These are phyloP conservation scores for Boletus speciosus DNA, from an alignment of 768 basidiomycete species.

Conservation along the genomic window DNA sequence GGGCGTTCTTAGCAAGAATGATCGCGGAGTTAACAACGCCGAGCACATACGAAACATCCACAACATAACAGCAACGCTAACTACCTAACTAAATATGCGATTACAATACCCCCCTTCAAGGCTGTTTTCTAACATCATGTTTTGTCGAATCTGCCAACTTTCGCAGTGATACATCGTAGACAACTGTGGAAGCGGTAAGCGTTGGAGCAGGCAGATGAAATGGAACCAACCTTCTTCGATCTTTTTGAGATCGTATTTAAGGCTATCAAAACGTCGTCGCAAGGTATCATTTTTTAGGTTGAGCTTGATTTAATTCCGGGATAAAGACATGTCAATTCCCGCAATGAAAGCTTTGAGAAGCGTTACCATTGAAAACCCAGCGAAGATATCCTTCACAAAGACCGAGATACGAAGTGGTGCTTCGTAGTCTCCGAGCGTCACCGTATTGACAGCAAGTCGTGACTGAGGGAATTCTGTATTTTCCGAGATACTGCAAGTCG, in stretches of 20 bases:
- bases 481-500: background rate
- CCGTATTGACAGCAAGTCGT: conserved; percentile 73
- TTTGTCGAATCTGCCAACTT: conserved; percentile 45
- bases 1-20: conserved; percentile 9
- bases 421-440: conserved; percentile 79
- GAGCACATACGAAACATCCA: background rate
- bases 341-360: background rate
- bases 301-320: conserved; percentile 42
- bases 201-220: background rate
- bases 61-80: background rate
- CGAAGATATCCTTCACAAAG: conserved; percentile 78
- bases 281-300: conserved; percentile 80
- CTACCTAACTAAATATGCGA: background rate
- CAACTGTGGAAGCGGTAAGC: conserved; percentile 45
- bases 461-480: conserved; percentile 46
- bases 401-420: conserved; percentile 72
- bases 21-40: conserved; percentile 21
- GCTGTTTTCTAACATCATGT: background rate
- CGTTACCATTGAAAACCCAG: conserved; percentile 78
- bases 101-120: background rate
- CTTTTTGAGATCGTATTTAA: conserved; percentile 86
- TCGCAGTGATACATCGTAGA: conserved; percentile 80
- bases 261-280: conserved; percentile 72
- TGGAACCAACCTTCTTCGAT: conserved; percentile 71
- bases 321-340: conserved; percentile 2